A percentile compares a stretch with the other conserved stretches of the same genome.
Evolutionary conservation across 148 eudicot species (phyloP).

Genomic region (Vaccinium vitisidaea): DNA sequence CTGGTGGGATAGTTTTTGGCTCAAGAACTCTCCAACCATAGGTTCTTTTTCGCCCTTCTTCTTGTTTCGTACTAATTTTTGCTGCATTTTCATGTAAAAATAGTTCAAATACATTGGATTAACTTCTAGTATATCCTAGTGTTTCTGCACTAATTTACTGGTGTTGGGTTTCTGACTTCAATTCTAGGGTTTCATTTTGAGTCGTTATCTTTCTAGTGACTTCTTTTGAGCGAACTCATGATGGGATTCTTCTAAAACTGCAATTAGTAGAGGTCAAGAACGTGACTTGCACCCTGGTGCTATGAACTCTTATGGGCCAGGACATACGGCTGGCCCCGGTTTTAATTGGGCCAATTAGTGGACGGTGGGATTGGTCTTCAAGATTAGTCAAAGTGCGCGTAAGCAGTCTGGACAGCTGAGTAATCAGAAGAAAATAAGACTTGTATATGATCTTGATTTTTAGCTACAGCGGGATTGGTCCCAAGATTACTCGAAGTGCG

Average conservation of each 20-base stretch:
- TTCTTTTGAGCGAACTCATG: neutral
- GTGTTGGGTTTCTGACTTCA: neutral
- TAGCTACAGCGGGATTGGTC: neutral
- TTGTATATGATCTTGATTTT: neutral
- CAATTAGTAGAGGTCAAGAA: neutral
- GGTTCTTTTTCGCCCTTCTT: slow-evolving; percentile 32
- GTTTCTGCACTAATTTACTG: neutral
- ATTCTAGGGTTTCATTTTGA: slow-evolving; percentile 7
- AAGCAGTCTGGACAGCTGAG: neutral
- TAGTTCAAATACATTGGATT: slow-evolving; percentile 4
- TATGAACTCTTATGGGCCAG: neutral
- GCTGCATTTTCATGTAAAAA: neutral
- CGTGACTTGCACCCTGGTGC: neutral
- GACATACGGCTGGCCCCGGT: neutral
- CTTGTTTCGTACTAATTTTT: neutral
- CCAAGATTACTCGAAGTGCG: neutral
- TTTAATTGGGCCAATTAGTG: neutral
- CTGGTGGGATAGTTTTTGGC: slow-evolving; percentile 94
- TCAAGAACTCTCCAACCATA: slow-evolving; percentile 51
- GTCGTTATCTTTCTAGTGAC: neutral
- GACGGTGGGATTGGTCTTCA: neutral
- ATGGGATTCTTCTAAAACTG: neutral
- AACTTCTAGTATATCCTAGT: slow-evolving; percentile 12
- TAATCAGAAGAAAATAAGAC: neutral
- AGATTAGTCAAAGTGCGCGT: neutral